Evolutionary conservation across 768 basidiomycete genomes (phyloP), one percentile per base, ranked within the genome.

Genomic region (Amanita pallidorosea): DNA sequence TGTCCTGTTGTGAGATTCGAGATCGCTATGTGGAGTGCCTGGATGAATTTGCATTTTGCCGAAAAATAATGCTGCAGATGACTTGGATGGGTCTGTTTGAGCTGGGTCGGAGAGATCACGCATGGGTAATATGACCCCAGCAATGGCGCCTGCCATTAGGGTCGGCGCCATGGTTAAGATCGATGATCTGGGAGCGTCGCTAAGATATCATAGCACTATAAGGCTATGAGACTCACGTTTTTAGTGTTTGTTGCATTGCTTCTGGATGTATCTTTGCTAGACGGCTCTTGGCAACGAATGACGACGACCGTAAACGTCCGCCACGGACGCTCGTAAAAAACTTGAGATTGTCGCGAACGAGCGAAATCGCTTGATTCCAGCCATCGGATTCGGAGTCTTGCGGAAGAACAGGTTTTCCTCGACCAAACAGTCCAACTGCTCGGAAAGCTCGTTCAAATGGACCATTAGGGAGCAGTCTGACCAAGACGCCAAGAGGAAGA

Each of bases 21-120:
- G 71, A 58, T 94, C 89, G 53, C 87, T 79, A 29, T 65, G 70
- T 42, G 77, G 71, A 2, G 91, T 94, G 34, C 88, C 88, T 0
- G 92, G 92, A 61, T 96, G 93, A 5, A 95, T 70, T 63, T 91
- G 89, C 13, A 92, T 71, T 65, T 79, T 87, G 55, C 90, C 90
- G 63, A 87, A 81, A 82, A 82, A 89, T 6, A 92, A 71, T 2
- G 86, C 88, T 8, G 88, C 83, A 27, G 88, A 84, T 8, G 88
- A 85, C 61, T 75, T 76, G 29, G 89, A 88, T 13, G 90, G 88
- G 63, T 91, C 85, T 52, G 73, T 69, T 46, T 79, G 73, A 23
- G 86, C 79, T 29, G 88, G 89, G 64, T 92, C 84, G 1, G 83
- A 83, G 6, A 88, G 69, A 3, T 77, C 74, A 33, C 58, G 63